These are phyloP conservation scores for Linnemannia schmuckeri DNA, from an alignment of 192 early-diverging fungal genomes.

Conservation along the genomic window DNA sequence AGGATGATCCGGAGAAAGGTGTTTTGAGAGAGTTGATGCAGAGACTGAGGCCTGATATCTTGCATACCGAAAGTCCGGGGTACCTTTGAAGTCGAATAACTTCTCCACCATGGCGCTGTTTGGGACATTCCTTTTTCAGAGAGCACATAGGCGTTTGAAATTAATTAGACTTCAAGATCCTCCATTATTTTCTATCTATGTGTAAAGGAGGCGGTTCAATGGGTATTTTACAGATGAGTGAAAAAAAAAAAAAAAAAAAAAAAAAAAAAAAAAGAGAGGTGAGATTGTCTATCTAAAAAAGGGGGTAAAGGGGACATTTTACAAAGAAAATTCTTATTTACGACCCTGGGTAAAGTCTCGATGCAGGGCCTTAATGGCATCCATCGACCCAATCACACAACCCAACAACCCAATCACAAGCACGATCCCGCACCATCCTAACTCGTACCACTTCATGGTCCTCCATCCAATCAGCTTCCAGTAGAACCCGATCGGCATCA, in stretches of 20 bases:
- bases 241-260: too few relatives aligned
- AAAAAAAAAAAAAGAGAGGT: too few relatives aligned
- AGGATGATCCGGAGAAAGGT: background rate
- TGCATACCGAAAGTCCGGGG: background rate
- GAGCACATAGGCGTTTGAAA: background rate
- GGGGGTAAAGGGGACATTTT: too few relatives aligned
- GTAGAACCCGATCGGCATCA: slow-evolving; percentile 83
- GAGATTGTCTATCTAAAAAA: too few relatives aligned
- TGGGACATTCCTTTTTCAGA: background rate
- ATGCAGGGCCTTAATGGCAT: slow-evolving; percentile 69
- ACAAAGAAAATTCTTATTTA: background rate
- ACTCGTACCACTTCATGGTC: slow-evolving; percentile 57
- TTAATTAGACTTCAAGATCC: background rate
- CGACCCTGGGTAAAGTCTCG: slow-evolving; percentile 43
- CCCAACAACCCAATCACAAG: slow-evolving; percentile 71
- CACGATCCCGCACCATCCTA: slow-evolving; percentile 63
- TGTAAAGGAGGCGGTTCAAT: background rate
- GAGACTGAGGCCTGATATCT: background rate
- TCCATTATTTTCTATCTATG: background rate
- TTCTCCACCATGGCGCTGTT: background rate
- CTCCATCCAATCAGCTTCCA: slow-evolving; percentile 75
- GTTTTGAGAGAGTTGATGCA: background rate
- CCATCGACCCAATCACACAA: slow-evolving; percentile 73
- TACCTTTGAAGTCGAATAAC: background rate
- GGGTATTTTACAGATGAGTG: background rate